Conservation (phyloP, 495 filamentous ascomycete species). For the Xylaria telfairii region DNA sequence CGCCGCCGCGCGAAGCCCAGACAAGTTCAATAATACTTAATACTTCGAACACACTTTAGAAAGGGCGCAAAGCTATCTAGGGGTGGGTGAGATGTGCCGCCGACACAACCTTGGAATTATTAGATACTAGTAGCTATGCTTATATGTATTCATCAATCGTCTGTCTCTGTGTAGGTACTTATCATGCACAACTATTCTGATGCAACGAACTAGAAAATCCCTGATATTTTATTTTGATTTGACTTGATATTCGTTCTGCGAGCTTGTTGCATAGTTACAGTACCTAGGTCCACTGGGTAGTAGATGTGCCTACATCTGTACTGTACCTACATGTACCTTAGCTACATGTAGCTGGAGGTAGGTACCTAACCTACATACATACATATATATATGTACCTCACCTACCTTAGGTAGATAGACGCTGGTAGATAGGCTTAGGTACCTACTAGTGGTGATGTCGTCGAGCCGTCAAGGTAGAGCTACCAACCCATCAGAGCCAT, state of each 20-base stretch:
- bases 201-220: neutral
- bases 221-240: neutral
- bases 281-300: too few relatives aligned
- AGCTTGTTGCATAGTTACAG: neutral
- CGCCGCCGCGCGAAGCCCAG: conserved; percentile 16
- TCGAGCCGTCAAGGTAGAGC: neutral
- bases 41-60: neutral
- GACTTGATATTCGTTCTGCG: neutral
- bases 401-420: too few relatives aligned
- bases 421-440: neutral
- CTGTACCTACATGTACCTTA: too few relatives aligned
- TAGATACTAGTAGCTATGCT: neutral
- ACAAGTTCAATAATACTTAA: conserved; percentile 6
- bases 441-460: neutral
- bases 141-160: neutral
- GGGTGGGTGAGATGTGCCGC: conserved; percentile 5
- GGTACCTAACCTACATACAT: too few relatives aligned
- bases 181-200: neutral
- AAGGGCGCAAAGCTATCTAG: conserved; percentile 12
- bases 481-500: neutral
- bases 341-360: too few relatives aligned
- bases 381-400: too few relatives aligned
- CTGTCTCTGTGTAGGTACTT: neutral
- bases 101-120: conserved; percentile 2
- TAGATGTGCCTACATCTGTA: too few relatives aligned